Evolutionary conservation across 129 eudicot genomes (phyloP).

Genomic region (Silybum marianum): DNA sequence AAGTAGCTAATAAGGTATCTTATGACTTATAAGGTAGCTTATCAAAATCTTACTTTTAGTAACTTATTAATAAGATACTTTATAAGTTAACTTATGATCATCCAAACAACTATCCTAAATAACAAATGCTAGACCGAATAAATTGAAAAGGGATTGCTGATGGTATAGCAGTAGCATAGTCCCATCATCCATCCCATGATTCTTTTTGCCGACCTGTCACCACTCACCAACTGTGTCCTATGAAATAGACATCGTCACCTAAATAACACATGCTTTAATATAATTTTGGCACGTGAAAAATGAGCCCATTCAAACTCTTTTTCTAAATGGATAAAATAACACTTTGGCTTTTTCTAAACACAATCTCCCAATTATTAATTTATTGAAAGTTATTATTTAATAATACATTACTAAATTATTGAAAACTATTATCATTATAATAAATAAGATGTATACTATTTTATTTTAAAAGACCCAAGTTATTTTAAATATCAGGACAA

Average conservation of each 20-base stretch:
- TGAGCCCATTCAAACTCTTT: background rate
- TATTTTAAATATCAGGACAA: background rate
- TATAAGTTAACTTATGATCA: too few species aligned
- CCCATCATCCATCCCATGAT: background rate
- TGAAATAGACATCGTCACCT: background rate
- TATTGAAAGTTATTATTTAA: background rate
- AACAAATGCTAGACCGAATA: too few species aligned
- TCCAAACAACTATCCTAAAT: too few species aligned
- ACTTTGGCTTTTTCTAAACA: background rate
- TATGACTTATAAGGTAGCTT: too few species aligned
- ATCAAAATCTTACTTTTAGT: too few species aligned
- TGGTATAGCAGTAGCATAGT: background rate
- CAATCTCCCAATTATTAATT: background rate
- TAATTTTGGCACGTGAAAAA: conserved; percentile 27
- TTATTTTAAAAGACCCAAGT: background rate
- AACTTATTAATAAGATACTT: too few species aligned
- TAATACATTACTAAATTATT: background rate
- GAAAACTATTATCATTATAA: background rate
- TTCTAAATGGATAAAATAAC: background rate
- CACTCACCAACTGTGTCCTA: background rate
- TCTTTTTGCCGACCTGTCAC: conserved; percentile 24
- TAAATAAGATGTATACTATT: background rate
- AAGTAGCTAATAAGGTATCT: too few species aligned
- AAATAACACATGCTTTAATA: conserved; percentile 11
- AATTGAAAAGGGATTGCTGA: background rate